These are phyloP conservation scores for Globisporangium canariense DNA, from an alignment of 352 stramenopile species.

Conservation along the genomic window DNA sequence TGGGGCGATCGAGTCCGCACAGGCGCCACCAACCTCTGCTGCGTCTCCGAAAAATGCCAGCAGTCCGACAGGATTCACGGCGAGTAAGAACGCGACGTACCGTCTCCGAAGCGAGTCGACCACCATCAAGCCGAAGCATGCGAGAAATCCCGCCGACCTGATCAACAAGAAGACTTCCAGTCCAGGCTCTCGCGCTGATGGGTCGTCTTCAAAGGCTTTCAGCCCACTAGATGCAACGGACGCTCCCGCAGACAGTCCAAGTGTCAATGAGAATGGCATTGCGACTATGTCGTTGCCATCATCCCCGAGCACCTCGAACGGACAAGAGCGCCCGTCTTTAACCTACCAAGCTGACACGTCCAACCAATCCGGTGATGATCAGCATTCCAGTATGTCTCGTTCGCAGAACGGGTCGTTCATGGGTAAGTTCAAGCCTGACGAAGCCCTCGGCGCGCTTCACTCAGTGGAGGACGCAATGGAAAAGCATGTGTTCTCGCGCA, in stretches of 20 bases:
- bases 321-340: slow-evolving; percentile 15
- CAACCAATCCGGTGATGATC: slow-evolving; percentile 32
- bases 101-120: slow-evolving; percentile 37
- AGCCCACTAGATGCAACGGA: neutral
- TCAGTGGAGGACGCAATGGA: slow-evolving; percentile 56
- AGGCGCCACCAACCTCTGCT: neutral
- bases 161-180: slow-evolving; percentile 2
- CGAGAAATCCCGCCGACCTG: slow-evolving; percentile 1
- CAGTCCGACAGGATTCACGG: slow-evolving; percentile 20
- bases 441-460: slow-evolving; percentile 47
- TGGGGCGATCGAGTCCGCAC: slow-evolving; percentile 37
- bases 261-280: neutral
- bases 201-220: neutral
- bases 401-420: slow-evolving; percentile 38
- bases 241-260: neutral
- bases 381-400: slow-evolving; percentile 39
- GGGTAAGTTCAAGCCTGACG: slow-evolving; percentile 59
- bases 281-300: slow-evolving; percentile 3
- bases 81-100: slow-evolving; percentile 23
- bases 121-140: slow-evolving; percentile 22
- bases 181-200: neutral
- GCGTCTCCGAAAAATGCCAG: slow-evolving; percentile 23
- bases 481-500: slow-evolving; percentile 46
- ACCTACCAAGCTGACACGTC: slow-evolving; percentile 13
- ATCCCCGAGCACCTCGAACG: slow-evolving; percentile 12